phyloP scores from a whole-genome alignment of 768 basidiomycete genomes.

The Psilocybe cubensis region DNA sequence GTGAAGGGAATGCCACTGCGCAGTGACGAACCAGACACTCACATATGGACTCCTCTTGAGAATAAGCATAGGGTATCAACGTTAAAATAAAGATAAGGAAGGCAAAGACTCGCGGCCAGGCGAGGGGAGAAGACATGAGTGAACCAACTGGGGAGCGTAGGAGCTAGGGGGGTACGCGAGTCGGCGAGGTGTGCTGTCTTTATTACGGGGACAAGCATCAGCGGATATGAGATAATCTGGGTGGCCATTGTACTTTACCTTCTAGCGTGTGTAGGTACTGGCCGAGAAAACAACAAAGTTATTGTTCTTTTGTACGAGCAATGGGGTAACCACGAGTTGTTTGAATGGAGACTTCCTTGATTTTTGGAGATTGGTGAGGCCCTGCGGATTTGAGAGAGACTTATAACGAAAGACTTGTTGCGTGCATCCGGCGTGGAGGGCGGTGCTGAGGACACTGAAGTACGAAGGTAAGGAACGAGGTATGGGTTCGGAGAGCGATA shows the following conservation, averaged over 20 bases:
- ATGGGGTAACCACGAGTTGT: slow-evolving; percentile 13
- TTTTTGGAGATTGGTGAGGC: slow-evolving; percentile 1
- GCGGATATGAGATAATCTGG: neutral
- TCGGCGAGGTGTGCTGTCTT: slow-evolving; percentile 12
- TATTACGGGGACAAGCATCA: slow-evolving; percentile 9
- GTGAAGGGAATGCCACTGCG: neutral
- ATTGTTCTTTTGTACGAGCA: slow-evolving; percentile 24
- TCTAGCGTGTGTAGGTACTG: slow-evolving; percentile 9
- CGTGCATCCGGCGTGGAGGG: slow-evolving; percentile 25
- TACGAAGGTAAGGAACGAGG: slow-evolving; percentile 18
- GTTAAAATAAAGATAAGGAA: slow-evolving; percentile 41
- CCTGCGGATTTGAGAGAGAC: neutral
- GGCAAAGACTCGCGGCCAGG: slow-evolving; percentile 71
- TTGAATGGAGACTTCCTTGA: neutral
- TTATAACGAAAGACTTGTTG: slow-evolving; percentile 9
- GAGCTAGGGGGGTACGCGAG: slow-evolving; percentile 14
- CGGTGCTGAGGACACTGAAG: slow-evolving; percentile 1
- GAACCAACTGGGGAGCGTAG: slow-evolving; percentile 22
- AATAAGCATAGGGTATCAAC: slow-evolving; percentile 39
- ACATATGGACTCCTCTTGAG: slow-evolving; percentile 65
- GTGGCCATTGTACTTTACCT: slow-evolving; percentile 25
- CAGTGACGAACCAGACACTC: slow-evolving; percentile 34
- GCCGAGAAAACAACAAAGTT: slow-evolving; percentile 16
- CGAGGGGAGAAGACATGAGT: slow-evolving; percentile 67
- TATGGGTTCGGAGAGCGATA: slow-evolving; percentile 10